Base-by-base conservation (phyloP, 129 eudicot genomes). In the Cynara cardunculus region DNA sequence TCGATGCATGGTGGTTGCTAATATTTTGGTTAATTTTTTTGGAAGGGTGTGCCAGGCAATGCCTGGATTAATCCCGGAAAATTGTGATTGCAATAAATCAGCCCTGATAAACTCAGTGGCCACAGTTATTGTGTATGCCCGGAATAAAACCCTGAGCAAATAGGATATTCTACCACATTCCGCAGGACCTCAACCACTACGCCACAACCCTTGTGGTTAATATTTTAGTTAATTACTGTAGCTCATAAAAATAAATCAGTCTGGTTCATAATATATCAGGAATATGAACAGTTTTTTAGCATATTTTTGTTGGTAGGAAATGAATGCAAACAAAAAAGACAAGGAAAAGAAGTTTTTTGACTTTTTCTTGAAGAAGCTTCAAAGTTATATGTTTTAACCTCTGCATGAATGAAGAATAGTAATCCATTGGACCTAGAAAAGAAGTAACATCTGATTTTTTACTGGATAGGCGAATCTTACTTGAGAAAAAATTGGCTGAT, bases 401-500 rank as follows among this genome's bases (percentile, higher is more conserved):
- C 35, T 66, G 21, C 1, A 68, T 64, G 73, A 24, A 35, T 25
- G 61, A 34, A 66, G 27, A 56, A 69, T 21, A 7, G 8, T 49
- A 22, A 64, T 65, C 22, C n/a, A 25, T 25, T 34, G 11, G 81
- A 77, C 25, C 65, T 21, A 7, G 18, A 53, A 31, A 49, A n/a
- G 25, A 18, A 19, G 31, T 74, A 39, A 74, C 46, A 68, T 5
- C 0, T 2, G 41, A 7, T 81, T 64, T 27, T 21, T 34, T 18
- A 37, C 77, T 35, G 34, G 69, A 76, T 86, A 93, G 98, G 74
- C 91, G 98, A 79, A 88, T 67, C 78, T 81, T 93, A 64, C 96
- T 93, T 49, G 98, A 93, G 82, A 87, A 85, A 87, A 93, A 93
- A 87, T 78, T 93, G 80, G 94, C 92, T 35, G 98, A 93, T 85